Conservation (phyloP, 306 rosid species). For the Sindora glabra region DNA sequence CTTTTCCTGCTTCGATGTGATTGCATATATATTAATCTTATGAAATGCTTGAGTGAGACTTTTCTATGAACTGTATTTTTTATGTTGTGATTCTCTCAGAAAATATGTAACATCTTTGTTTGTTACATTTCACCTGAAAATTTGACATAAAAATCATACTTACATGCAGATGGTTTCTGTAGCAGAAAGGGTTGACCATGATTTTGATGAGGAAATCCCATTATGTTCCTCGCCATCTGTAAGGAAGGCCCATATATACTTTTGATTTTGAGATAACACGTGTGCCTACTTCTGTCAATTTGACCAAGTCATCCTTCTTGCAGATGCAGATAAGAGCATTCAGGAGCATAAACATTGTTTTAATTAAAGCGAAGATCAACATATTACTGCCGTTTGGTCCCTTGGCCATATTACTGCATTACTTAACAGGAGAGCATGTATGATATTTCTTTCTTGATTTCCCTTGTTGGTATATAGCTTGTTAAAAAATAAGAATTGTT, state of each 20-base stretch:
- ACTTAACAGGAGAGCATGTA: conserved; percentile 58
- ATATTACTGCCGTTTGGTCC: conserved; percentile 79
- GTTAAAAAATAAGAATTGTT: neutral
- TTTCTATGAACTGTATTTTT: neutral
- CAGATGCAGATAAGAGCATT: conserved; percentile 24
- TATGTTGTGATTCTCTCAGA: neutral
- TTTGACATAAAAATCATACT: neutral
- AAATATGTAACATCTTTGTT: neutral
- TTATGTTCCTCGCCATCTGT: conserved; percentile 30
- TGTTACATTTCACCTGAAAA: neutral
- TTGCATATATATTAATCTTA: neutral
- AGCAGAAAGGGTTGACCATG: conserved; percentile 34
- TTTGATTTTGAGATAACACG: conserved; percentile 46
- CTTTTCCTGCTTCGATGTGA: neutral
- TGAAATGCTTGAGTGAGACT: neutral
- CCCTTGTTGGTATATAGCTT: neutral
- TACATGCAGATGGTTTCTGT: conserved; percentile 40
- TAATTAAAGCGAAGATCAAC: conserved; percentile 75
- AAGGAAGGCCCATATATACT: conserved; percentile 17
- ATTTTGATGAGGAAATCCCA: conserved; percentile 51
- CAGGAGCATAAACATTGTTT: conserved; percentile 43
- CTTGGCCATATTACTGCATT: conserved; percentile 61
- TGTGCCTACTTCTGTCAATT: conserved; percentile 18
- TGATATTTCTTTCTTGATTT: conserved; percentile 4
- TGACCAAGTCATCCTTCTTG: conserved; percentile 23